Percentiles rank a stretch among this genome's conserved stretches.
These are phyloP conservation scores for Neofusicoccum cordaticola DNA, from an alignment of 2,329 filamentous ascomycete genomes.

Conservation along the genomic window DNA sequence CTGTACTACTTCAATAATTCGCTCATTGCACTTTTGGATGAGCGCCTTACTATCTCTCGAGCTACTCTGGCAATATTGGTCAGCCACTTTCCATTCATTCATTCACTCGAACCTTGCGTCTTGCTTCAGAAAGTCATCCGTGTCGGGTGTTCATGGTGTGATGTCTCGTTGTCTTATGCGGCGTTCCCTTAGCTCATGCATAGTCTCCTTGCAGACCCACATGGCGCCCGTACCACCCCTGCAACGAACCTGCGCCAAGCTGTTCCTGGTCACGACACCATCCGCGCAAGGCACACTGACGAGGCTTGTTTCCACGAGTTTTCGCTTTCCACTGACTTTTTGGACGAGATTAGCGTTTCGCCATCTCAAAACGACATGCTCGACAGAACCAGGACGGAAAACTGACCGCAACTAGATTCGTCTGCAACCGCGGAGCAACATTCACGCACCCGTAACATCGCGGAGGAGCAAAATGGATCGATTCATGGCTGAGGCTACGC, in stretches of 20 bases:
- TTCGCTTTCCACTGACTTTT: background rate
- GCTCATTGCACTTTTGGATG: background rate
- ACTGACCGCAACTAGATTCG: background rate
- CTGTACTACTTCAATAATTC: conserved; percentile 10
- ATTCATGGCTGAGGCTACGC: background rate
- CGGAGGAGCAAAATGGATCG: background rate
- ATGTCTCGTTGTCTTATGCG: background rate
- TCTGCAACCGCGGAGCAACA: background rate
- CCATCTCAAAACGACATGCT: background rate
- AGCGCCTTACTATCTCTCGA: background rate
- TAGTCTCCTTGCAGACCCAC: background rate
- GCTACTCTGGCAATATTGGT: background rate
- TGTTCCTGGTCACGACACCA: background rate
- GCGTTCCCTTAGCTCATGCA: conserved; percentile 12
- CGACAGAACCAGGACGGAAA: background rate
- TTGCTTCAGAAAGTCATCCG: background rate
- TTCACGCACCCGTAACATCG: background rate
- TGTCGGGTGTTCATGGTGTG: conserved; percentile 14
- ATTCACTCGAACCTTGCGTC: background rate
- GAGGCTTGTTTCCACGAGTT: background rate
- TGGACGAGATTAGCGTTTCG: background rate
- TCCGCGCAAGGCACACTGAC: background rate
- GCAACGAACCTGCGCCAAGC: background rate
- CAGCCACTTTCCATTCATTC: conserved; percentile 3
- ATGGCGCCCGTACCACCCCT: background rate